Evolutionary conservation across 768 basidiomycete genomes (phyloP), one percentile per base, ranked within the genome.

Genomic region (Strobilomyces echinocephalus): DNA sequence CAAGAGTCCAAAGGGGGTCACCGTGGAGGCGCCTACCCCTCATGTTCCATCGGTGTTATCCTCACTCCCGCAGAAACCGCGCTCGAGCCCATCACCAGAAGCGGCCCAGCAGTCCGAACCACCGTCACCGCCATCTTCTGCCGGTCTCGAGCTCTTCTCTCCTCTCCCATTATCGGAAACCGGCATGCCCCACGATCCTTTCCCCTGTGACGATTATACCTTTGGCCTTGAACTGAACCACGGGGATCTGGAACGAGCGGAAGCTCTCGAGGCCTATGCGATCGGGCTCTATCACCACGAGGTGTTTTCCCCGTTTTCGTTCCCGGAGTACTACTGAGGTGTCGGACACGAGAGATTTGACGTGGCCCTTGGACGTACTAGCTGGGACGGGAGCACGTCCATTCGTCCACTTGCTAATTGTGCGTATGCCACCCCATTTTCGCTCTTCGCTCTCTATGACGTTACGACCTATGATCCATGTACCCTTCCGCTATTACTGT

Each of bases 231-330:
- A 53, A 45, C 35, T 21, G 15, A 41, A 48, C 1, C 58, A 53
- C 11, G 68, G 63, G 2, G 60, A 66, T 21, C 31, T 41, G 33
- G 67, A 70, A n/a, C 60, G 55, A 12, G 62, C 55, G 2, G 66
- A 63, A 46, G 67, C 62, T 18, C 64, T 68, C 33, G 64, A 70
- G 39, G 66, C 62, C 11, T 68, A 70, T 49, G 54, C 64, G 9
- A 64, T 66, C 11, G 69, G 67, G 24, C 54, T 68, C n/a, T 56
- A 70, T 31, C 51, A 61, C 18, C 56, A 60, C 15, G 64, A 70
- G 38, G n/a, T 68, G 9, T 60, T 66, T 41, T 52, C 56, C 5
- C 60, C 54, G 0, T 63, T 62, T 43, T 12, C 52, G 8, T 62
- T 63, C 20, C 51, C 62, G 26, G 61, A 62, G 30, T 58, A 54